Base-by-base conservation (phyloP, 768 basidiomycete genomes). In the Russula brevipes region DNA sequence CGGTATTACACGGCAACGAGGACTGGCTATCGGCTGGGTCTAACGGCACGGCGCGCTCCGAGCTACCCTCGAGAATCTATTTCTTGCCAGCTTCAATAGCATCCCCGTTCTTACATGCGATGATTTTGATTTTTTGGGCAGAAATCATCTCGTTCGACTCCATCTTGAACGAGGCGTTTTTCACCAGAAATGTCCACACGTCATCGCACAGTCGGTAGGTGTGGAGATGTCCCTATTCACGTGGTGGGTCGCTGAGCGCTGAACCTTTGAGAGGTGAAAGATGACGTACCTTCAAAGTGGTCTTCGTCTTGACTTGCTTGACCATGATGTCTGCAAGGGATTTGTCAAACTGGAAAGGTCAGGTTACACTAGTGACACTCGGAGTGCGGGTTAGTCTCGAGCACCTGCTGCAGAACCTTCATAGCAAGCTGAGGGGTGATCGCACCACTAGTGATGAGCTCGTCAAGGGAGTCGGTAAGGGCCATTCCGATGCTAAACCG, bases 391-490 rank as follows among this genome's bases (percentile, higher is more conserved):
- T 55, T 50, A 47, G 30, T 30, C 41, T 35, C 44, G 39, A 55
- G 66, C 69, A 97, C 96, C 91, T 98, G 96, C 72, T 90, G 88
- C 62, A 98, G 76, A n/a, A 97, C 93, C 76, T 96, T 92, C 88
- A 98, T 93, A n/a, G 96, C 97, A 69, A 98, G 75, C 77, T 98
- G 96, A 12, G 96, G 96, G 19, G 94, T 96, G 70, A 99, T 99
- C 54, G 91, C 86, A 2, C 96, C 96, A 71, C 89, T 90, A 51
- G 94, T 96, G 70, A 99, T 98, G 68, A 99, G 84, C 77, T 98
- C 96, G 77, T 99, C 97, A 70, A 99, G 85, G 68, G 96, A 94
- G 79, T 99, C 97, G 14, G 95, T 96, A 56, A 99, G 81, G 57
- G 96, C 94, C 83, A 94, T 92, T 56, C 97, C 97, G 75, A 98